Evolutionary conservation across 371 early-diverging fungal species (phyloP).

Genomic region (Batkoa obscura): DNA sequence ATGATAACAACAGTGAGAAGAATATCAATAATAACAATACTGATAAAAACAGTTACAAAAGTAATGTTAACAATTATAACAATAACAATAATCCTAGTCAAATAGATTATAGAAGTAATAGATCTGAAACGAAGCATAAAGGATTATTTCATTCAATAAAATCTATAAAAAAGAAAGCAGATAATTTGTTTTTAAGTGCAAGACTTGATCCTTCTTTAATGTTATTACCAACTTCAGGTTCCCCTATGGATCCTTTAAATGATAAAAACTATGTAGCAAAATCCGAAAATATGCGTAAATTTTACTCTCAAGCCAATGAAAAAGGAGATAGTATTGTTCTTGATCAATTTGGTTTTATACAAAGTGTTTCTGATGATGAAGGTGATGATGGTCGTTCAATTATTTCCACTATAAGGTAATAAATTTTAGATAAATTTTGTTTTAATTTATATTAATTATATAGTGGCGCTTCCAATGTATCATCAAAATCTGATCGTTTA

Average conservation of each 20-base stretch:
- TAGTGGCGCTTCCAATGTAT: no score
- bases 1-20: no score
- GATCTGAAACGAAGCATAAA: no score
- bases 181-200: background rate
- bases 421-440: background rate
- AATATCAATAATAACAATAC: no score
- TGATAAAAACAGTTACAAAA: no score
- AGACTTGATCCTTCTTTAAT: conserved; percentile 3
- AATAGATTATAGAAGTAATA: no score
- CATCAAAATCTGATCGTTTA: background rate
- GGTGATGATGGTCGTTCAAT: conserved; percentile 10
- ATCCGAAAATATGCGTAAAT: background rate
- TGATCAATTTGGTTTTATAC: conserved; percentile 30
- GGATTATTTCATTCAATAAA: background rate
- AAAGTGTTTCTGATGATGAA: conserved; percentile 17
- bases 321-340: background rate
- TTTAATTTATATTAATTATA: background rate
- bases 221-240: no score
- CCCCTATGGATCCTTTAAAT: no score
- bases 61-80: no score
- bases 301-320: background rate
- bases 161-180: background rate
- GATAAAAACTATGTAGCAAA: background rate
- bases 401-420: conserved; percentile 8
- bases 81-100: no score